Percentiles rank a stretch among this genome's conserved stretches.
Conservation (phyloP, 257 asterid genomes). For the Galeopsis tetrahit region DNA sequence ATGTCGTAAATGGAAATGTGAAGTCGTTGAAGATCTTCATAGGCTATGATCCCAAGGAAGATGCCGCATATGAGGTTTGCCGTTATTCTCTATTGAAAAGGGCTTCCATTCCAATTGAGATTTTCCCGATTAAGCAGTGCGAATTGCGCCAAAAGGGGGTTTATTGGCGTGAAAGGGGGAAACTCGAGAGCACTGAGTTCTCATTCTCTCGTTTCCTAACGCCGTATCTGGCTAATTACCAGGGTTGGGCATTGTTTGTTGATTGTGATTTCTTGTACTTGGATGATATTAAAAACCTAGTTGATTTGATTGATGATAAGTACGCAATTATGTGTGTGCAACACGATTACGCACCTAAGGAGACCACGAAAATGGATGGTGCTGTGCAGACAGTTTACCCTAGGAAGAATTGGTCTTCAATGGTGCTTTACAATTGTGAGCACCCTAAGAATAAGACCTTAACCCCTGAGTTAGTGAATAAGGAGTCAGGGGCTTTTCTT, state of each 20-base stretch:
- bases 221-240: slow-evolving; percentile 58
- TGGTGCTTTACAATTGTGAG: slow-evolving; percentile 88
- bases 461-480: slow-evolving; percentile 78
- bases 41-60: slow-evolving; percentile 84
- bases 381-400: slow-evolving; percentile 85
- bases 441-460: slow-evolving; percentile 62
- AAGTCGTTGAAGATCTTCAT: slow-evolving; percentile 64
- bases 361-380: slow-evolving; percentile 88
- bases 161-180: slow-evolving; percentile 85
- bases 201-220: slow-evolving; percentile 83
- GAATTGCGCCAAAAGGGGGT: slow-evolving; percentile 65
- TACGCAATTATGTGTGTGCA: slow-evolving; percentile 86
- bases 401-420: slow-evolving; percentile 94
- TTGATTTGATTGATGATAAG: slow-evolving; percentile 64
- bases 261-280: slow-evolving; percentile 86
- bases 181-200: slow-evolving; percentile 85
- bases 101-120: slow-evolving; percentile 77
- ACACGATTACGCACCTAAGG: slow-evolving; percentile 87
- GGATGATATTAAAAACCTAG: slow-evolving; percentile 64
- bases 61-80: slow-evolving; percentile 84
- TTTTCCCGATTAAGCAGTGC: slow-evolving; percentile 73
- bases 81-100: slow-evolving; percentile 62
- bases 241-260: slow-evolving; percentile 94
- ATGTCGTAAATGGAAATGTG: slow-evolving; percentile 29
- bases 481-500: slow-evolving; percentile 76